A percentile compares a stretch with the other conserved stretches of the same genome.
These are phyloP conservation scores for Carex arenaria DNA, from an alignment of 202 grass and related monocot genomes.

Conservation along the genomic window DNA sequence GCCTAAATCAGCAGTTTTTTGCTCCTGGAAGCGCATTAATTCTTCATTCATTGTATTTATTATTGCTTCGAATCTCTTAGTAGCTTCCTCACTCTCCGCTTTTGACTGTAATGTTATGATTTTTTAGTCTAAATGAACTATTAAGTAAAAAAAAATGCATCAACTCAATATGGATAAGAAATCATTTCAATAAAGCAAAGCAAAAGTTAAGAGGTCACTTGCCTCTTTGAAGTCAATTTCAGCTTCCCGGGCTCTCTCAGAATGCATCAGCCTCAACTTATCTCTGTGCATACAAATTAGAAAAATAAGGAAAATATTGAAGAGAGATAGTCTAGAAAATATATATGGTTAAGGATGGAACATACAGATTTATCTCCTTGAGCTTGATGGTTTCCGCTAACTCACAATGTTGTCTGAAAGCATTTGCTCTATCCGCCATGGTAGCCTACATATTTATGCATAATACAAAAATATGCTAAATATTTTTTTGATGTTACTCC, in stretches of 20 bases:
- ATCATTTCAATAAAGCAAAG: not conserved
- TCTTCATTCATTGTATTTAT: conserved; percentile 90
- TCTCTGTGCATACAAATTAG: conserved; percentile 40
- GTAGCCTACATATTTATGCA: conserved; percentile 44
- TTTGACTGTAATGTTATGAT: conserved; percentile 51
- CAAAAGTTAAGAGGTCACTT: conserved; percentile 4
- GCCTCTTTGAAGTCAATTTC: conserved; percentile 88
- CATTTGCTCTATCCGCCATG: conserved; percentile 91
- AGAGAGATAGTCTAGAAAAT: not conserved
- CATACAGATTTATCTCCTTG: conserved; percentile 96
- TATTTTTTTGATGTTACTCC: not conserved
- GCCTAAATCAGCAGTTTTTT: conserved; percentile 91
- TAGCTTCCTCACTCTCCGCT: conserved; percentile 73
- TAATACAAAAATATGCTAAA: not conserved
- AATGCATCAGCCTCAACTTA: conserved; percentile 87
- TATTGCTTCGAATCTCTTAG: conserved; percentile 72
- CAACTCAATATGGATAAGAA: not conserved
- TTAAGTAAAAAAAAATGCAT: not conserved
- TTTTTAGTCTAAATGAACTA: conserved; percentile 9
- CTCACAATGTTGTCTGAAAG: conserved; percentile 94
- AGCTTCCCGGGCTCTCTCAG: conserved; percentile 60
- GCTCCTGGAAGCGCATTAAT: conserved; percentile 82
- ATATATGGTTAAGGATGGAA: conserved; percentile 6
- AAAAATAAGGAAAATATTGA: conserved; percentile 10
- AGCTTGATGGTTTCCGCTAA: conserved; percentile 85